These are phyloP conservation scores for Fragaria iinumae DNA, from an alignment of 306 rosid species.

Conservation along the genomic window DNA sequence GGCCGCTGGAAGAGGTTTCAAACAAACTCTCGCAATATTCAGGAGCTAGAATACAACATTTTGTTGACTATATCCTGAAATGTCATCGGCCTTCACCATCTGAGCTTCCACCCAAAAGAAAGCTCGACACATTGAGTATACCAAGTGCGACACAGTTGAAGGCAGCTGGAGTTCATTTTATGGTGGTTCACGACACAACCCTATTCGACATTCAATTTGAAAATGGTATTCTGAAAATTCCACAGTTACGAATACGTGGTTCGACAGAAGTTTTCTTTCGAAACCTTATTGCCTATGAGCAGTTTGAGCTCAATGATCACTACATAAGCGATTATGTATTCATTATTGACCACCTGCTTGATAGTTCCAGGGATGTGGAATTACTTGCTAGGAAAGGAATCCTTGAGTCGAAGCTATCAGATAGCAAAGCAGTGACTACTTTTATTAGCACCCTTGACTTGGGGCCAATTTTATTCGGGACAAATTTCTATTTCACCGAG, in stretches of 20 bases:
- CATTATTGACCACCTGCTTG: slow-evolving; percentile 27
- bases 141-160: slow-evolving; percentile 23
- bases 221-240: slow-evolving; percentile 26
- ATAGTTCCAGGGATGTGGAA: background rate
- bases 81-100: slow-evolving; percentile 16
- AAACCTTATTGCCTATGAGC: slow-evolving; percentile 39
- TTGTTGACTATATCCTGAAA: background rate
- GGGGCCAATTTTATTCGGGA: slow-evolving; percentile 10
- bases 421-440: slow-evolving; percentile 16
- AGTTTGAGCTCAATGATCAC: slow-evolving; percentile 19
- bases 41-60: slow-evolving; percentile 3
- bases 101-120: background rate
- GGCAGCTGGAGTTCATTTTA: slow-evolving; percentile 18
- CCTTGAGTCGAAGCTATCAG: slow-evolving; percentile 20
- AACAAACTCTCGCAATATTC: background rate
- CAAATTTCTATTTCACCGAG: slow-evolving; percentile 7
- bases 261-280: slow-evolving; percentile 14
- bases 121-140: slow-evolving; percentile 14
- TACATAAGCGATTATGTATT: slow-evolving; percentile 19
- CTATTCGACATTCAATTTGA: slow-evolving; percentile 15
- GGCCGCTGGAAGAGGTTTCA: background rate
- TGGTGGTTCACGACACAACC: slow-evolving; percentile 6
- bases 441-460: slow-evolving; percentile 22
- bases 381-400: slow-evolving; percentile 13
- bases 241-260: slow-evolving; percentile 11